These are phyloP conservation scores for Acanthamoeba pearcei DNA, from an alignment of 208 protist genomes.

Conservation along the genomic window DNA sequence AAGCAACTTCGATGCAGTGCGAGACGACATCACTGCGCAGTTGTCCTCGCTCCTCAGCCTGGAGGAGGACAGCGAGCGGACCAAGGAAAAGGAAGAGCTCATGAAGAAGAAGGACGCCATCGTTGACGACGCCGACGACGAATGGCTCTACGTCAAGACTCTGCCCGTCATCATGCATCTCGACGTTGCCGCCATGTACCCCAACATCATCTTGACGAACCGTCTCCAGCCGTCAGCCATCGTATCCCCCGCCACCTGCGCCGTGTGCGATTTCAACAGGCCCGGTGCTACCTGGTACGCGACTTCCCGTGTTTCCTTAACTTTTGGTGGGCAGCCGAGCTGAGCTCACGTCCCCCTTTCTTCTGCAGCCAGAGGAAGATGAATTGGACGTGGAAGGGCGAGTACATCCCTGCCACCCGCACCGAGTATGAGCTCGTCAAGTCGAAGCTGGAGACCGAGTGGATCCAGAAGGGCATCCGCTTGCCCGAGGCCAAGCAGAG, in stretches of 20 bases:
- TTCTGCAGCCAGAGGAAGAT: slow-evolving; percentile 96
- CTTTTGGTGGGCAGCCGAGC: background rate
- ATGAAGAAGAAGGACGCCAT: background rate
- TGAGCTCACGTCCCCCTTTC: background rate
- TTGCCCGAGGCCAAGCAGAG: slow-evolving; percentile 88
- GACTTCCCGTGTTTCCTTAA: background rate
- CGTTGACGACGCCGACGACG: slow-evolving; percentile 1
- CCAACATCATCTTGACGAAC: slow-evolving; percentile 99
- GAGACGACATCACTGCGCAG: slow-evolving; percentile 28
- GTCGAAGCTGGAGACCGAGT: slow-evolving; percentile 97
- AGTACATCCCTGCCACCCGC: slow-evolving; percentile 96
- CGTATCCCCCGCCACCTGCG: slow-evolving; percentile 96
- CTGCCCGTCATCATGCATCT: slow-evolving; percentile 99
- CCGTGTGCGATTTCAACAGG: slow-evolving; percentile 97
- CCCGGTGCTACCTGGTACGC: slow-evolving; percentile 90
- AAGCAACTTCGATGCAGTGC: slow-evolving; percentile 93
- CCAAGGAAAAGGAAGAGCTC: slow-evolving; percentile 85
- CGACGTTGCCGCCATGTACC: slow-evolving; percentile 99
- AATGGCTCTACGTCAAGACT: slow-evolving; percentile 79
- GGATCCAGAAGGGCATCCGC: slow-evolving; percentile 86
- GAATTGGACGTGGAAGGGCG: slow-evolving; percentile 99
- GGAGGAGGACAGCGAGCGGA: slow-evolving; percentile 49
- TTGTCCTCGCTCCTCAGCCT: slow-evolving; percentile 26
- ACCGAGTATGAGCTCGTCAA: slow-evolving; percentile 97
- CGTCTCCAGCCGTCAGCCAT: slow-evolving; percentile 95